phyloP scores from a whole-genome alignment of 108 stramenopile genomes.

The Fistulifera pelliculosa region DNA sequence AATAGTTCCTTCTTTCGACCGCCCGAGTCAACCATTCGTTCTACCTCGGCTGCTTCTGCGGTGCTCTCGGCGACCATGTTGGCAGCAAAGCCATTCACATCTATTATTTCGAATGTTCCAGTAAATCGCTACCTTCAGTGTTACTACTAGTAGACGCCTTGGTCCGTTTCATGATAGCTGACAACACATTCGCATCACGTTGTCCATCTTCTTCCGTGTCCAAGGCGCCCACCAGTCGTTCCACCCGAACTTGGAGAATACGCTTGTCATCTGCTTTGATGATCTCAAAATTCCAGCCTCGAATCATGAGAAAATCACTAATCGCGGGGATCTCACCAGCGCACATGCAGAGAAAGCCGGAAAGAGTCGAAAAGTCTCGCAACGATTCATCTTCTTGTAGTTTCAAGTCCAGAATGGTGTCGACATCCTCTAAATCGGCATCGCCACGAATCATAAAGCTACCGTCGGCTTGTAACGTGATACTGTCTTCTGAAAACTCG shows the following conservation, averaged over 20 bases:
- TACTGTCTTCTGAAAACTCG: constrained; percentile 82
- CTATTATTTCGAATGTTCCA: constrained; percentile 29
- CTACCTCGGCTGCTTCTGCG: constrained; percentile 42
- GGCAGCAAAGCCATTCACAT: constrained; percentile 18
- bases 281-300: constrained; percentile 88
- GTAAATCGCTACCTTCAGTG: constrained; percentile 27
- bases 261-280: constrained; percentile 77
- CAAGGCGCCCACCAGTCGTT: constrained; percentile 66
- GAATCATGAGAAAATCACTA: constrained; percentile 85
- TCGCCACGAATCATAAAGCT: constrained; percentile 87
- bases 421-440: constrained; percentile 89
- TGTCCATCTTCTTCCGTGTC: constrained; percentile 43
- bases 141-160: constrained; percentile 9
- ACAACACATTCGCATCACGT: constrained; percentile 15
- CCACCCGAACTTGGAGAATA: constrained; percentile 63
- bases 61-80: constrained; percentile 11
- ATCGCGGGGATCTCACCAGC: constrained; percentile 90
- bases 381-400: constrained; percentile 82
- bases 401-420: constrained; percentile 71
- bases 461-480: constrained; percentile 80
- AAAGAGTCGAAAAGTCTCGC: constrained; percentile 86
- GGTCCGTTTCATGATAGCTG: constrained; percentile 4
- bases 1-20: constrained; percentile 31
- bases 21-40: constrained; percentile 56
- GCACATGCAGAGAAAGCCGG: constrained; percentile 88